Percentiles rank a stretch among this genome's conserved stretches.
Evolutionary conservation across 345 rosid genomes (phyloP).

Genomic region (Gossypium mustelinum): DNA sequence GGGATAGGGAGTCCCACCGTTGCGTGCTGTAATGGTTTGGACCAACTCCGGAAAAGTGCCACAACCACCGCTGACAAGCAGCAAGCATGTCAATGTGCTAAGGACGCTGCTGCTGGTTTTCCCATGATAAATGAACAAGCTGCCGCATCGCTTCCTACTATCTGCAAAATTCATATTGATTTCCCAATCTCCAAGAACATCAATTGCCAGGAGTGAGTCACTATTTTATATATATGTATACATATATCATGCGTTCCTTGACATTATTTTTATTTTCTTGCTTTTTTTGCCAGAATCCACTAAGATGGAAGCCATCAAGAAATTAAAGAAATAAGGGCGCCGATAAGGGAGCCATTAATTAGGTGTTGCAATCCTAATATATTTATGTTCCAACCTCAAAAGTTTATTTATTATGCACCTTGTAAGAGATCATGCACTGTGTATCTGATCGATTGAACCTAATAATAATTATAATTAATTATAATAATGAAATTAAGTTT

Average conservation of each 20-base stretch:
- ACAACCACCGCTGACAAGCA: slow-evolving; percentile 14
- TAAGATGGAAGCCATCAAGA: neutral
- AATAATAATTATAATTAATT: neutral
- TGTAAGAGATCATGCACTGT: slow-evolving; percentile 1
- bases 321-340: neutral
- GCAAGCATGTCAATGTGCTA: neutral
- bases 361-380: neutral
- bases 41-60: neutral
- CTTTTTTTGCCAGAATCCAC: neutral
- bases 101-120: slow-evolving; percentile 2
- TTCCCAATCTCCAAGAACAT: slow-evolving; percentile 17
- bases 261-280: neutral
- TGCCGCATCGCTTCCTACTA: slow-evolving; percentile 15
- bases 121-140: slow-evolving; percentile 11
- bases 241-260: neutral
- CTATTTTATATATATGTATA: too few species aligned
- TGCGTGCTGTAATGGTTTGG: slow-evolving; percentile 15
- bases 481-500: neutral
- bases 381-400: neutral
- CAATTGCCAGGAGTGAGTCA: slow-evolving; percentile 10
- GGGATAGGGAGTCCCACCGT: neutral
- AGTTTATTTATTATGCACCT: neutral
- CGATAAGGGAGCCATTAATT: neutral
- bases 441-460: neutral
- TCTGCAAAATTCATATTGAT: slow-evolving; percentile 11